Percentiles rank a stretch among this genome's conserved stretches.
Evolutionary conservation across 2,329 filamentous ascomycete genomes (phyloP).

Genomic region (Camillea tinctor): DNA sequence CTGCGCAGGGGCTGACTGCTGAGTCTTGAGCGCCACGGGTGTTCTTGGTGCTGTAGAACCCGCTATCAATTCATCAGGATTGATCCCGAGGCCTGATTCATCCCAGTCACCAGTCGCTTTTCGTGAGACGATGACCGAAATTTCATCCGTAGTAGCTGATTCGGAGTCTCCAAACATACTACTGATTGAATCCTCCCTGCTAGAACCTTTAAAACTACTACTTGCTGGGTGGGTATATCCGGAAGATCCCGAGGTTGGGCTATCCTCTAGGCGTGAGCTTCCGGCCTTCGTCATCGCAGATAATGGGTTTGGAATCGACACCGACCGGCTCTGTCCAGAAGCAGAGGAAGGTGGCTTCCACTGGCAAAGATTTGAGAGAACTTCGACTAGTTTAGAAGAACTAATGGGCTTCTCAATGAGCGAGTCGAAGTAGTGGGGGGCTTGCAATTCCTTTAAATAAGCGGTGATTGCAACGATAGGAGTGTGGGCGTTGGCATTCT

Average conservation of each 20-base stretch:
- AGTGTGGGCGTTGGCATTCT: constrained; percentile 90
- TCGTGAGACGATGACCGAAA: constrained; percentile 71
- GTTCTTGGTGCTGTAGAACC: constrained; percentile 35
- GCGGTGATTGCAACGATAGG: constrained; percentile 96
- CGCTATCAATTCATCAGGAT: constrained; percentile 53
- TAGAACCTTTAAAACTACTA: constrained; percentile 75
- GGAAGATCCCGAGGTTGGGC: constrained; percentile 78
- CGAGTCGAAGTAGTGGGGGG: constrained; percentile 92
- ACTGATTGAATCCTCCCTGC: constrained; percentile 83
- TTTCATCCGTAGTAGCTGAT: constrained; percentile 73
- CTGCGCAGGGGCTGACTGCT: constrained; percentile 64
- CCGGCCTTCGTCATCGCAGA: constrained; percentile 66
- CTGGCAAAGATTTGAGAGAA: constrained; percentile 82
- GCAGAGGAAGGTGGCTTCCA: constrained; percentile 76
- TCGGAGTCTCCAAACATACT: constrained; percentile 87
- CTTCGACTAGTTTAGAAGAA: constrained; percentile 84
- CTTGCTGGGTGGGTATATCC: constrained; percentile 65
- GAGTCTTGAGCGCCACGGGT: constrained; percentile 55
- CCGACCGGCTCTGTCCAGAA: constrained; percentile 42
- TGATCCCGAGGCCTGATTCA: constrained; percentile 76
- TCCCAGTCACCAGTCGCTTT: constrained; percentile 77
- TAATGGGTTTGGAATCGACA: constrained; percentile 56
- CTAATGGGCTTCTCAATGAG: constrained; percentile 97
- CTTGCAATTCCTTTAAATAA: constrained; percentile 95
- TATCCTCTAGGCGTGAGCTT: constrained; percentile 68